Evolutionary conservation across 371 early-diverging fungal genomes (phyloP), one percentile per base, ranked within the genome.

Genomic region (Lichtheimia ornata): DNA sequence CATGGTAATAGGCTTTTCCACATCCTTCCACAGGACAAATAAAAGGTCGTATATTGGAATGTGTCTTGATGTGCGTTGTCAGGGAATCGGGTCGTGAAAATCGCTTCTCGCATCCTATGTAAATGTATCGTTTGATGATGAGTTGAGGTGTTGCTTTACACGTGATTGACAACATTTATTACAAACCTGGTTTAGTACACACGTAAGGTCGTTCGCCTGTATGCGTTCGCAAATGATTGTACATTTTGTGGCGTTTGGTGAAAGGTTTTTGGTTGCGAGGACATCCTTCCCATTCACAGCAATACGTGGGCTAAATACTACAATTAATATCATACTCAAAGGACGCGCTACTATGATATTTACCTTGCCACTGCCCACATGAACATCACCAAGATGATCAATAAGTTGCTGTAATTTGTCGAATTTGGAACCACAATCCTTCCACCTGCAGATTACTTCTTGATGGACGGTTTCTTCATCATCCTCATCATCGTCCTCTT

Each of bases 11-110:
- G 5, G 91, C 88, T 62, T 90, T 90, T 18, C 82, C 78, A 63
- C 93, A 92, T 15, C 78, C 82, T 42, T 84, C 72, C 4, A 74
- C 64, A 6, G 68, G 53, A 59, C 93, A 92, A 15, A 84, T 72
- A 64, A 75, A 91, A 0, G 93, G 93, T 30, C 91, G 83, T 50
- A 90, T 71, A 59, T 88, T 89, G 5, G 91, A 89, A 66, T 95
- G 95, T 0, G 94, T 94, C 74, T 93, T 92, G 47, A 92, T 83
- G 61, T 96, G 96, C 11, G 94, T 94, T 28, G 91, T 89, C 40
- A 96, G 79, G 5, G 93, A 94, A 69, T 96, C 96, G 43, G 91
- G 93, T 28, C 96, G 78, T 6, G 93, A 89, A 62, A 95, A 95
- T 44, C 82, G 81, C 63, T 95, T 95, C 17, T 81, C 88, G 70